Evolutionary conservation across 2,329 filamentous ascomycete species (phyloP), one percentile per base, ranked within the genome.

Genomic region (Achaetomium macrosporum): DNA sequence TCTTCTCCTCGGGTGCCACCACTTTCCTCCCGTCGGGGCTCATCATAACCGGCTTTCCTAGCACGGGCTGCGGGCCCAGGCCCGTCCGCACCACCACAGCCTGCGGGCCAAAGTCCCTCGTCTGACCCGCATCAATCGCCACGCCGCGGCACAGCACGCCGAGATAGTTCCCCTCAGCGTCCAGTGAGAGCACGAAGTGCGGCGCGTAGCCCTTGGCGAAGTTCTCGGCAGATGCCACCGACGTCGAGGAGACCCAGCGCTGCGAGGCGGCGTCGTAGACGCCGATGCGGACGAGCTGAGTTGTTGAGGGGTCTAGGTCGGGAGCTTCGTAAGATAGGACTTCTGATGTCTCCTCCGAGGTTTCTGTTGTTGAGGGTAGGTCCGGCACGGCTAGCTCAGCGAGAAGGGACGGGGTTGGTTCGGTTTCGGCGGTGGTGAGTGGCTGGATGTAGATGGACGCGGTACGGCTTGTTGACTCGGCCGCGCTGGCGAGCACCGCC

Each of bases 31-130:
- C 83, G 58, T 84, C 78, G 0, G 79, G 72, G 42, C 71, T 77
- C 57, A 87, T 68, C 44, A 85, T 77, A 36, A 87, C 74, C 2
- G 83, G 83, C 69, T 78, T 80, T 62, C 85, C 85, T 62, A 87
- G 69, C 59, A 76, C 75, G 2, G 82, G 81, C 64, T 77, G 73
- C 65, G 74, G 76, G 1, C 81, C 83, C 51, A 66, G 69, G 42
- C 63, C 67, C 40, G 75, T 71, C 20, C 72, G 68, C 42, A 77
- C 63, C 44, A 86, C 69, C 48, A 75, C 66, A 8, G 77, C 79
- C 70, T 81, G 74, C 42, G 83, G 81, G 0, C 81, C 81, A 69
- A 85, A 85, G 64, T 85, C 81, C 58, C 82, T 73, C 61, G 82
- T 85, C 60, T 79, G 74, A 2, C 82, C 82, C 11, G 82, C 82